Evolutionary conservation across 2,329 filamentous ascomycete genomes (phyloP).

Genomic region (Ascomycota sp.): DNA sequence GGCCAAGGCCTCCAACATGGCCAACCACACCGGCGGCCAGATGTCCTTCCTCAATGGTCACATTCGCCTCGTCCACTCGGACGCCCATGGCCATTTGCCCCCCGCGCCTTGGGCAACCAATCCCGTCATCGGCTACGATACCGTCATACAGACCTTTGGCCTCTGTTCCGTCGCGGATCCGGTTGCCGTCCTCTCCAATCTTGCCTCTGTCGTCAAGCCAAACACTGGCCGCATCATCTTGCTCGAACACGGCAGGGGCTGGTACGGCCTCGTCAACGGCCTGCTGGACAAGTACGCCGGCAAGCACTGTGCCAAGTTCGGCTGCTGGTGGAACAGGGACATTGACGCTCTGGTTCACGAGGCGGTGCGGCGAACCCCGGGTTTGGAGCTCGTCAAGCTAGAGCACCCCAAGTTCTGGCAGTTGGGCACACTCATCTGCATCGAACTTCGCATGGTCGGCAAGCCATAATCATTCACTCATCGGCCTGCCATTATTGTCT

Average conservation of each 20-base stretch:
- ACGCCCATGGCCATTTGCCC: conserved; percentile 25
- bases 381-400: conserved; percentile 34
- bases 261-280: conserved; percentile 31
- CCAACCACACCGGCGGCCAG: conserved; percentile 15
- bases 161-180: conserved; percentile 42
- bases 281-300: conserved; percentile 33
- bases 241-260: conserved; percentile 40
- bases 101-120: conserved; percentile 13
- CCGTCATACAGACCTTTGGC: conserved; percentile 42
- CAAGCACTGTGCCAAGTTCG: conserved; percentile 36
- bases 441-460: conserved; percentile 29
- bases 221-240: conserved; percentile 37
- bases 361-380: conserved; percentile 25
- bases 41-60: conserved; percentile 18
- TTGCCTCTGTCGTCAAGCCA: conserved; percentile 30
- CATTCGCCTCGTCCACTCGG: conserved; percentile 27
- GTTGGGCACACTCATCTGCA: conserved; percentile 35
- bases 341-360: conserved; percentile 32
- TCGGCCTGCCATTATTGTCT: not conserved
- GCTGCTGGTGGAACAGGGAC: conserved; percentile 51
- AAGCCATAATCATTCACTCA: no score
- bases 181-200: conserved; percentile 27
- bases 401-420: conserved; percentile 30
- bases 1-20: conserved; percentile 13
- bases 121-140: conserved; percentile 31